phyloP scores from a whole-genome alignment of 768 basidiomycete genomes.

The Collybia mongolica region DNA sequence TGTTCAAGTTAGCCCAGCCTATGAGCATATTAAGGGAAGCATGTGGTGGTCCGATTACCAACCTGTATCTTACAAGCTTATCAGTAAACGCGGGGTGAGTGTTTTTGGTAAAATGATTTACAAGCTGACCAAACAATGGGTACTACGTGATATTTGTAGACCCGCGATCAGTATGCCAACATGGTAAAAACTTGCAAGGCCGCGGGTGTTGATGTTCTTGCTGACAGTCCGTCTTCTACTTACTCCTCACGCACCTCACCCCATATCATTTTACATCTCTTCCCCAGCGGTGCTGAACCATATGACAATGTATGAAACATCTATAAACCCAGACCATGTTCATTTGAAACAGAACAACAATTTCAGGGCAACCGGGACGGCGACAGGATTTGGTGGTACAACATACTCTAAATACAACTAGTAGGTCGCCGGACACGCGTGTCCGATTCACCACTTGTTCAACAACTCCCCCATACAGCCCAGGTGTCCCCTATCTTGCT shows the following conservation, averaged over 20 bases:
- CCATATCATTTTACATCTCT: not conserved
- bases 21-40: slow-evolving; percentile 52
- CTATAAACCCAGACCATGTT: not conserved
- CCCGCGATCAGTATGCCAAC: slow-evolving; percentile 17
- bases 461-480: slow-evolving; percentile 1
- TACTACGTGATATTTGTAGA: slow-evolving; percentile 25
- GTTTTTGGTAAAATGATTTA: slow-evolving; percentile 21
- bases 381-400: no score
- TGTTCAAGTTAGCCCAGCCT: slow-evolving; percentile 57
- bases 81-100: slow-evolving; percentile 52
- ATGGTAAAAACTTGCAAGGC: slow-evolving; percentile 49
- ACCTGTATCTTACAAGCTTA: slow-evolving; percentile 60
- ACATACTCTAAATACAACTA: no score
- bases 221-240: slow-evolving; percentile 27
- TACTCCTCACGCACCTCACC: no score
- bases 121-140: no score
- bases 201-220: slow-evolving; percentile 56
- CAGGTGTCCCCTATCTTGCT: slow-evolving; percentile 14
- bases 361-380: no score
- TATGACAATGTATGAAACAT: slow-evolving; percentile 25
- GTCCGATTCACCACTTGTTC: no score
- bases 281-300: not conserved
- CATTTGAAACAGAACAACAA: no score
- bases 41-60: slow-evolving; percentile 77
- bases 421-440: no score